phyloP scores from a whole-genome alignment of 495 filamentous ascomycete species.

The Neurospora hispaniola region DNA sequence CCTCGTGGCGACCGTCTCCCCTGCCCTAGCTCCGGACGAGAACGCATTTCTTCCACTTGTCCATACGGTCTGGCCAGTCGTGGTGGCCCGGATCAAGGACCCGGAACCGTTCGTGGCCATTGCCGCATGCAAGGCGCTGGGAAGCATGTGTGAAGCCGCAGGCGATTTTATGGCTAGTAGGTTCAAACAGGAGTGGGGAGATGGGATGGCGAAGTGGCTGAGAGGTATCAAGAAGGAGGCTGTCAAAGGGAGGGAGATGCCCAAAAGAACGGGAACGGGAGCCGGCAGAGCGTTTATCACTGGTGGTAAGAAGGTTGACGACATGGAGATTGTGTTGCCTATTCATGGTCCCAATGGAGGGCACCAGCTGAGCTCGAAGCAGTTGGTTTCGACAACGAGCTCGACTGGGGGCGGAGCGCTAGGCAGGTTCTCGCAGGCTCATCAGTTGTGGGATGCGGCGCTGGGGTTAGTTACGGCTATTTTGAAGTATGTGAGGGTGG shows the following conservation, averaged over 20 bases:
- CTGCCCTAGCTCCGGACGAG: constrained; percentile 60
- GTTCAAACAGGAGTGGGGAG: constrained; percentile 58
- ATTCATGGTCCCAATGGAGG: constrained; percentile 1
- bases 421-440: constrained; percentile 42
- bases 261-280: constrained; percentile 25
- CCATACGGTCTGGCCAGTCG: constrained; percentile 77
- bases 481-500: constrained; percentile 45
- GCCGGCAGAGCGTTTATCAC: constrained; percentile 9
- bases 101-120: constrained; percentile 63
- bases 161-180: constrained; percentile 73
- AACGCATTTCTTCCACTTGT: constrained; percentile 78
- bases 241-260: constrained; percentile 20
- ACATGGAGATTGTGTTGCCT: constrained; percentile 20
- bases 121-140: constrained; percentile 55
- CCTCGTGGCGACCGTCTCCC: constrained; percentile 58
- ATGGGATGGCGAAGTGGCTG: constrained; percentile 36
- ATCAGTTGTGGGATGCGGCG: constrained; percentile 49
- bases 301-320: neutral
- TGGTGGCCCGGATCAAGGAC: constrained; percentile 61
- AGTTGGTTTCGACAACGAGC: constrained; percentile 13
- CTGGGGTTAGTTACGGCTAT: constrained; percentile 43
- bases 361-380: constrained; percentile 15
- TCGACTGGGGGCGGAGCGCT: constrained; percentile 18
- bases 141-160: constrained; percentile 49
- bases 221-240: constrained; percentile 22